phyloP scores from a whole-genome alignment of 2,329 filamentous ascomycete species.

The Apiospora koreana region DNA sequence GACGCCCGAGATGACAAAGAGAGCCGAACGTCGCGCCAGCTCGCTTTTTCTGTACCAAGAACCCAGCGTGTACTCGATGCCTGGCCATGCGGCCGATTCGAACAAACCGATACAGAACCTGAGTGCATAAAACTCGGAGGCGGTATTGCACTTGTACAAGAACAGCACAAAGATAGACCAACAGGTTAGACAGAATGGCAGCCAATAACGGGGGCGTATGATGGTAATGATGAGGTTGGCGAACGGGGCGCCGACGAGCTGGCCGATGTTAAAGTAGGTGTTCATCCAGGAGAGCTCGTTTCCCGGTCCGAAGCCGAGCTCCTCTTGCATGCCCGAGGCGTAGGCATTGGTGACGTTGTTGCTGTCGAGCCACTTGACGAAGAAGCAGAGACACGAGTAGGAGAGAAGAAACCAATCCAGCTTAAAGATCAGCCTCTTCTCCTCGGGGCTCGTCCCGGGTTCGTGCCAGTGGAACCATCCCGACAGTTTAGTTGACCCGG shows the following conservation, averaged over 20 bases:
- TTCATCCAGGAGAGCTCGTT: constrained; percentile 47
- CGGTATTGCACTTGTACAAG: constrained; percentile 40
- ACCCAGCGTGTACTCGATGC: constrained; percentile 54
- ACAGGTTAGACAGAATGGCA: constrained; percentile 36
- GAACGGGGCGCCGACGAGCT: constrained; percentile 45
- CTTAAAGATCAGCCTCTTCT: constrained; percentile 44
- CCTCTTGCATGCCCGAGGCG: constrained; percentile 47
- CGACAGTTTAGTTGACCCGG: not conserved
- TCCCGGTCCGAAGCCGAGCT: constrained; percentile 42
- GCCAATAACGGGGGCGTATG: constrained; percentile 43
- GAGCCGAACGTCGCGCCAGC: constrained; percentile 55
- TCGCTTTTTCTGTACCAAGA: constrained; percentile 62
- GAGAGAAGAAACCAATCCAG: constrained; percentile 27
- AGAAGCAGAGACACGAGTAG: constrained; percentile 47
- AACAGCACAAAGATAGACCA: constrained; percentile 44
- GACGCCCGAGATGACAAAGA: constrained; percentile 38
- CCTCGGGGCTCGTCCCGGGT: constrained; percentile 38
- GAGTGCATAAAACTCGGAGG: constrained; percentile 44
- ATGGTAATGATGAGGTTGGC: constrained; percentile 46
- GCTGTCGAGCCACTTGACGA: constrained; percentile 48
- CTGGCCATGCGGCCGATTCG: constrained; percentile 57
- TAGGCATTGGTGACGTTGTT: constrained; percentile 51
- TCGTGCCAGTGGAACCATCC: constrained; percentile 45
- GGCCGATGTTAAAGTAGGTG: constrained; percentile 49
- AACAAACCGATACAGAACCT: constrained; percentile 57